These are phyloP conservation scores for Globisporangium abappressorium DNA, from an alignment of 352 stramenopile genomes.

Conservation along the genomic window DNA sequence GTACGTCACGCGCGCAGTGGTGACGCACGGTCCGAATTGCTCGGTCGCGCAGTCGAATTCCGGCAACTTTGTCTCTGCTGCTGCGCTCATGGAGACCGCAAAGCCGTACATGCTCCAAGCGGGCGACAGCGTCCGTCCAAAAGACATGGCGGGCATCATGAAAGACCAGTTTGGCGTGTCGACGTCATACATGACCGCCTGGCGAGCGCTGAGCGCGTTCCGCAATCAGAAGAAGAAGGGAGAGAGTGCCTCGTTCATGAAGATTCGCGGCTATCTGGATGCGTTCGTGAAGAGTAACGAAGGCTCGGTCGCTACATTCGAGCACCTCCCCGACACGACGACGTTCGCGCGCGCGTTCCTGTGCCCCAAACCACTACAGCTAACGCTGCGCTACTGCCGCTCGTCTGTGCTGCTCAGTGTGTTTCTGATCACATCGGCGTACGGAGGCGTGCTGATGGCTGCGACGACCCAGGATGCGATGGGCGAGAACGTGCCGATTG, in stretches of 20 bases:
- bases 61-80: constrained; percentile 52
- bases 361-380: constrained; percentile 58
- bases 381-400: constrained; percentile 52
- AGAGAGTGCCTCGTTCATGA: constrained; percentile 67
- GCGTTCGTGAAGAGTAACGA: constrained; percentile 55
- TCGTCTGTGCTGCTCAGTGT: constrained; percentile 63
- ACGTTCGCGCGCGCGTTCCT: constrained; percentile 67
- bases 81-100: constrained; percentile 68
- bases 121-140: constrained; percentile 54
- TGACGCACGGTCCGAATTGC: constrained; percentile 47
- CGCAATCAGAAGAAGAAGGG: constrained; percentile 65
- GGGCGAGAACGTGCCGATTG: constrained; percentile 71
- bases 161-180: constrained; percentile 80
- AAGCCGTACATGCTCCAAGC: constrained; percentile 68
- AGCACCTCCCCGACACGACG: constrained; percentile 40
- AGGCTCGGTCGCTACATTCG: constrained; percentile 59
- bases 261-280: constrained; percentile 61
- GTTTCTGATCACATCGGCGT: constrained; percentile 61
- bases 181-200: constrained; percentile 79
- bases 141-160: constrained; percentile 80
- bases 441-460: constrained; percentile 68
- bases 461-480: constrained; percentile 72
- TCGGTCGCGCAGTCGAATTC: constrained; percentile 41
- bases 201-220: constrained; percentile 67
- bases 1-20: constrained; percentile 62